Conservation (phyloP, 1,139 yeast genomes). For the Hemisphaericaspora subhashii region DNA sequence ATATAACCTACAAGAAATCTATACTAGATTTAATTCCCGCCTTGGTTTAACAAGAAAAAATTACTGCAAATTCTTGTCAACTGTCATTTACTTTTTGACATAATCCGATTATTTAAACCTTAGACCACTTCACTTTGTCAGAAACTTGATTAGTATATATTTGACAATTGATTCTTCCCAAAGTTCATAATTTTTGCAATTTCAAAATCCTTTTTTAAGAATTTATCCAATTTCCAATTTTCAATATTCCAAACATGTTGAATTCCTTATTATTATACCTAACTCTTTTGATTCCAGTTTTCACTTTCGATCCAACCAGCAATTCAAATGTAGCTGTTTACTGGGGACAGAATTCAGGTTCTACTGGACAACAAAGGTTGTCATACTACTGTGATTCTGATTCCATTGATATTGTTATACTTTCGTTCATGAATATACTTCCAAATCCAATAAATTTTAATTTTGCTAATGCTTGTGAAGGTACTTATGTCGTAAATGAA, state of each 20-base stretch:
- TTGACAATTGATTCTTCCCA: too few relatives aligned
- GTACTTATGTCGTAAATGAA: too few relatives aligned
- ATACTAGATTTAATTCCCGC: not conserved
- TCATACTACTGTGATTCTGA: slow-evolving; percentile 67
- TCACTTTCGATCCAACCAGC: slow-evolving; percentile 44
- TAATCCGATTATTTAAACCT: too few relatives aligned
- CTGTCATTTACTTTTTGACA: too few relatives aligned
- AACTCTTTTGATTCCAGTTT: slow-evolving; percentile 10
- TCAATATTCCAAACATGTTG: not conserved
- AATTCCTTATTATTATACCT: slow-evolving; percentile 6
- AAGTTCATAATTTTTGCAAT: not conserved
- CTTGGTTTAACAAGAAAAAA: not conserved
- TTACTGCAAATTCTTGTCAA: not conserved
- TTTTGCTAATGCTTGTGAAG: slow-evolving; percentile 68
- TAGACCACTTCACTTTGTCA: too few relatives aligned
- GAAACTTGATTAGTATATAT: too few relatives aligned
- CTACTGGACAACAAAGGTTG: slow-evolving; percentile 64
- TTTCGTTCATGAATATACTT: slow-evolving; percentile 69
- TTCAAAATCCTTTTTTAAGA: too few relatives aligned
- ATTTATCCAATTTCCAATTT: too few relatives aligned
- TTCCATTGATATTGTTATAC: slow-evolving; percentile 67
- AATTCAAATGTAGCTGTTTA: slow-evolving; percentile 71
- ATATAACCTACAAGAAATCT: not conserved
- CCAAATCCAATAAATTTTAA: slow-evolving; percentile 54
- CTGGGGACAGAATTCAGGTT: slow-evolving; percentile 86